Conservation (phyloP, 1,284 basidiomycete genomes). For the Papiliotrema laurentii region DNA sequence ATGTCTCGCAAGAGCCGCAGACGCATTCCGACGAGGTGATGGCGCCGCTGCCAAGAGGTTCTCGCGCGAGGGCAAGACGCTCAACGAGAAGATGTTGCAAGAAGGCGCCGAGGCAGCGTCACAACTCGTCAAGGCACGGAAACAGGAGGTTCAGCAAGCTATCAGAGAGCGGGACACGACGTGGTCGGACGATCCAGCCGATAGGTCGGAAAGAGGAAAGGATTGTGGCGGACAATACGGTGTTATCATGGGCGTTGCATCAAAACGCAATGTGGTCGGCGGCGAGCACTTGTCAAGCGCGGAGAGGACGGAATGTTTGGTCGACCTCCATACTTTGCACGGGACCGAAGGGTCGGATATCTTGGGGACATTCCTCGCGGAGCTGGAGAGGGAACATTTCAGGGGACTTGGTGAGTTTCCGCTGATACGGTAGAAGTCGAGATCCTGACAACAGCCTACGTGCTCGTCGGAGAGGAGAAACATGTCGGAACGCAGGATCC, state of each 20-base stretch:
- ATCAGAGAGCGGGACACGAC: conserved; percentile 62
- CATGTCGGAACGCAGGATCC: conserved; percentile 85
- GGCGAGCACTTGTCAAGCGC: conserved; percentile 59
- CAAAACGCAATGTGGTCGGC: conserved; percentile 54
- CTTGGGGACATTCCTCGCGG: conserved; percentile 80
- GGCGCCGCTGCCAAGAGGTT: conserved; percentile 92
- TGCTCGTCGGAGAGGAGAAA: conserved; percentile 91
- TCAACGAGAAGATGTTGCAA: conserved; percentile 80
- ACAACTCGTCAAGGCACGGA: conserved; percentile 74
- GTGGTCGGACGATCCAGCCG: conserved; percentile 80
- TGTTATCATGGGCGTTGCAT: conserved; percentile 75
- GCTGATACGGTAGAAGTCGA: background rate
- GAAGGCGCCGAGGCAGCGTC: conserved; percentile 77
- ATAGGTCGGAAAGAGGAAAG: conserved; percentile 70
- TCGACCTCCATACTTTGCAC: conserved; percentile 85
- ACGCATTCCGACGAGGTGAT: conserved; percentile 90
- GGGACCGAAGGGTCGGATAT: conserved; percentile 87
- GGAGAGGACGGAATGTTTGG: conserved; percentile 71
- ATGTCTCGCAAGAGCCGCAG: conserved; percentile 89
- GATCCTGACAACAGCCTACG: conserved; percentile 57
- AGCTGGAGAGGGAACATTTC: conserved; percentile 51
- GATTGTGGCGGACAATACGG: conserved; percentile 76
- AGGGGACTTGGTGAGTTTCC: conserved; percentile 3
- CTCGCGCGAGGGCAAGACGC: conserved; percentile 83
- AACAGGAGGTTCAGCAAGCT: conserved; percentile 67